phyloP scores from a whole-genome alignment of 345 rosid species.

The Pseudoturritis turrita region DNA sequence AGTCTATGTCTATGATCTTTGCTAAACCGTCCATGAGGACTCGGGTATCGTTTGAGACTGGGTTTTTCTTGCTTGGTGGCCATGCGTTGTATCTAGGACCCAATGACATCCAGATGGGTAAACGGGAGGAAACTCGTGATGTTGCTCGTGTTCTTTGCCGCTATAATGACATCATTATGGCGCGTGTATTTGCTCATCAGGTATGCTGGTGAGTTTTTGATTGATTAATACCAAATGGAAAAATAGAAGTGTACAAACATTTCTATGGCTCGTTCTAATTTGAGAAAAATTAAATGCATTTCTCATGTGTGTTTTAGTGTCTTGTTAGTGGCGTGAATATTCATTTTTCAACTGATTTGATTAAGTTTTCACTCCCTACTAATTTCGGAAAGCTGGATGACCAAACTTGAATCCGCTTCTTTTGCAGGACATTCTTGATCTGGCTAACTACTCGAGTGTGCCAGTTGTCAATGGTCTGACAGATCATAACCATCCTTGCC shows the following conservation, averaged over 20 bases:
- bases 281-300: not conserved
- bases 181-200: conserved; percentile 98
- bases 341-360: not conserved
- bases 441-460: conserved; percentile 77
- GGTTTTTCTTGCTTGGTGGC: conserved; percentile 91
- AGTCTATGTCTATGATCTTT: conserved; percentile 94
- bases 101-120: conserved; percentile 94
- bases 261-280: not conserved
- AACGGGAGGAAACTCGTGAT: conserved; percentile 90
- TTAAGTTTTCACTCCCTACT: not conserved
- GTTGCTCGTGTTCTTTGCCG: conserved; percentile 88
- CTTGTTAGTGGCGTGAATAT: not conserved
- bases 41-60: conserved; percentile 92
- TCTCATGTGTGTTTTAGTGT: not conserved
- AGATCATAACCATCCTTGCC: conserved; percentile 94
- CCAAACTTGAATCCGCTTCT: not conserved
- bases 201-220: conserved; percentile 73
- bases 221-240: too few species aligned
- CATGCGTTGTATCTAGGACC: conserved; percentile 94
- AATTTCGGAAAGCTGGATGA: not conserved
- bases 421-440: conserved; percentile 79
- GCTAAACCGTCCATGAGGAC: conserved; percentile 99
- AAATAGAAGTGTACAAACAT: not conserved
- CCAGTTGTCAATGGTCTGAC: conserved; percentile 93
- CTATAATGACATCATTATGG: conserved; percentile 93